Percentiles rank a stretch among this genome's conserved stretches.
Conservation (phyloP, 2,329 filamentous ascomycete genomes). For the Emergomyces pasteurianus region DNA sequence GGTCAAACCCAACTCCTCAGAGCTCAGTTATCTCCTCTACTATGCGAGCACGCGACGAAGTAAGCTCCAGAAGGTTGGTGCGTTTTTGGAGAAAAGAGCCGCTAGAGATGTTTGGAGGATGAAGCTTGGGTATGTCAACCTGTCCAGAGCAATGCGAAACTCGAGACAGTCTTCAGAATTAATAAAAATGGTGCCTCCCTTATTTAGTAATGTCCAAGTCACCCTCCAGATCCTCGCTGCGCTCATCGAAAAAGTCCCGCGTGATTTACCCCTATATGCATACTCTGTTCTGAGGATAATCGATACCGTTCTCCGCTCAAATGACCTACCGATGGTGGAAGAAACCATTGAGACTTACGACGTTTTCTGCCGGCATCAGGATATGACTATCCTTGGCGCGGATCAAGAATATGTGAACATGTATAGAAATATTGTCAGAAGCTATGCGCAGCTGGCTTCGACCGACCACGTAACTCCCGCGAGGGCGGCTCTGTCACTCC, state of each 20-base stretch:
- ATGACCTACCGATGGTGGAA: slow-evolving; percentile 86
- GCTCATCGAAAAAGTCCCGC: slow-evolving; percentile 82
- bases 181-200: neutral
- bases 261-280: slow-evolving; percentile 82
- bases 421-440: slow-evolving; percentile 68
- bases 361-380: slow-evolving; percentile 78
- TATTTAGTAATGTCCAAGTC: slow-evolving; percentile 72
- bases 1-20: slow-evolving; percentile 90
- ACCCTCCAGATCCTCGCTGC: slow-evolving; percentile 86
- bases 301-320: slow-evolving; percentile 67
- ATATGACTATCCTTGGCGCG: slow-evolving; percentile 70
- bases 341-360: slow-evolving; percentile 78
- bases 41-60: slow-evolving; percentile 89
- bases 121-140: slow-evolving; percentile 64
- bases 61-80: slow-evolving; percentile 92
- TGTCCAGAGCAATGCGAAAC: neutral
- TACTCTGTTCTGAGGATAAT: slow-evolving; percentile 75
- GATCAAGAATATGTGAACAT: slow-evolving; percentile 73
- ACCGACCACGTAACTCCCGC: slow-evolving; percentile 36
- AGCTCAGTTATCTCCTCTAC: slow-evolving; percentile 93
- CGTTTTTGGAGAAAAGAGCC: slow-evolving; percentile 88
- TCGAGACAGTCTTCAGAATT: neutral
- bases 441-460: slow-evolving; percentile 70
- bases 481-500: slow-evolving; percentile 51
- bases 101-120: slow-evolving; percentile 81